These are phyloP conservation scores for Linanthus parryae DNA, from an alignment of 148 eudicot genomes.

Conservation along the genomic window DNA sequence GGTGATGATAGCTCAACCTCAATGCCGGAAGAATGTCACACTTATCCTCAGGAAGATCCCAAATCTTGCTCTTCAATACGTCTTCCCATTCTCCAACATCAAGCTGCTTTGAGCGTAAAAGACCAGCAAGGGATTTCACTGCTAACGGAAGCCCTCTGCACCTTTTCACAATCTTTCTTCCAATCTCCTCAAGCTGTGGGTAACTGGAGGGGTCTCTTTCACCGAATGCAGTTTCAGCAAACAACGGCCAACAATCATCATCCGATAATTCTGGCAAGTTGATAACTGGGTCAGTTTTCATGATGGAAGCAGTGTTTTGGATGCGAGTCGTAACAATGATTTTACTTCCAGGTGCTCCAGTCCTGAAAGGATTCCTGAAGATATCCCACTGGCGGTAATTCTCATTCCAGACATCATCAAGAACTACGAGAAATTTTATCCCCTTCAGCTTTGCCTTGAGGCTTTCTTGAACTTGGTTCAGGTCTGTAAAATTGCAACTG, in stretches of 20 bases:
- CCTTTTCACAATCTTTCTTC: conserved; percentile 14
- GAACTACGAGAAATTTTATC: conserved; percentile 4
- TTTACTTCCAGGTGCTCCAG: neutral
- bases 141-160: conserved; percentile 35
- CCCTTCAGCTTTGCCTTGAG: conserved; percentile 6
- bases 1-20: conserved; percentile 7
- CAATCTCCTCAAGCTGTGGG: conserved; percentile 3
- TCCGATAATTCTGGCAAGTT: neutral
- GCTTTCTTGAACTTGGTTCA: conserved; percentile 5
- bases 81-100: conserved; percentile 15
- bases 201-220: neutral
- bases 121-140: conserved; percentile 12
- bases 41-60: conserved; percentile 8
- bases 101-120: conserved; percentile 8
- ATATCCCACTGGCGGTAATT: neutral
- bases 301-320: neutral
- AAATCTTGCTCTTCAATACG: conserved; percentile 10
- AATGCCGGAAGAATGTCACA: conserved; percentile 14
- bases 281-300: neutral
- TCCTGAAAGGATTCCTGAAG: neutral
- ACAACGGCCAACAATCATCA: conserved; percentile 3
- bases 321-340: conserved; percentile 1
- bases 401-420: conserved; percentile 17
- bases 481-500: neutral
- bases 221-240: neutral